Evolutionary conservation across 108 stramenopile species (phyloP).

Genomic region (Aurantiochytrium sp.): DNA sequence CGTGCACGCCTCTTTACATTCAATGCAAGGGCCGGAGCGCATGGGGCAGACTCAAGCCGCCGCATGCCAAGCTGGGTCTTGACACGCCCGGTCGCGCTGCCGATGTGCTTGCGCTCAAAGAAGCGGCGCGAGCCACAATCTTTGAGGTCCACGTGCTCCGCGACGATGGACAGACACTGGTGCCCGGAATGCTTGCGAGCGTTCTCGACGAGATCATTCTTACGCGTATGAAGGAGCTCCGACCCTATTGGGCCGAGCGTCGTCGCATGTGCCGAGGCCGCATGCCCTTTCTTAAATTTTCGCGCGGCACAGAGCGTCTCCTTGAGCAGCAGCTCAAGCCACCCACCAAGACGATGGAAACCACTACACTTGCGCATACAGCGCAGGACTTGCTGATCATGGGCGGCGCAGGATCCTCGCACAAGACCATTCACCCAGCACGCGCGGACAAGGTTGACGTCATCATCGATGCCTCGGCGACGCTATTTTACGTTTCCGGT

Average conservation of each 20-base stretch:
- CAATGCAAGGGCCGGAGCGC: not conserved
- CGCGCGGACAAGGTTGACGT: conserved; percentile 9
- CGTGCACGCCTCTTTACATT: not conserved
- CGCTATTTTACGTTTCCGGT: not conserved
- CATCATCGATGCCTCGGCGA: not conserved
- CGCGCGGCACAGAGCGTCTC: not conserved
- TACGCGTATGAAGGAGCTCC: not conserved
- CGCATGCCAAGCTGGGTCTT: not conserved
- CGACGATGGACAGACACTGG: not conserved
- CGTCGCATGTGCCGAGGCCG: not conserved
- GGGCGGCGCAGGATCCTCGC: not conserved
- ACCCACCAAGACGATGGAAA: not conserved
- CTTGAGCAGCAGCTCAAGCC: not conserved
- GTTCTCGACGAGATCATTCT: not conserved
- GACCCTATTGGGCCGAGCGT: not conserved
- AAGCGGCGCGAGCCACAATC: not conserved
- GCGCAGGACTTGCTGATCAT: not conserved
- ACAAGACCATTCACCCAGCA: not conserved
- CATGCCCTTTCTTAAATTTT: not conserved
- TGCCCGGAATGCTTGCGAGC: not conserved
- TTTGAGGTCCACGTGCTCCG: not conserved
- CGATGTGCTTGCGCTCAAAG: not conserved
- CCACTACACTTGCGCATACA: not conserved
- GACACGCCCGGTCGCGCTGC: not conserved
- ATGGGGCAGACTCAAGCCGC: not conserved